A percentile compares a stretch with the other conserved stretches of the same genome.
phyloP scores from a whole-genome alignment of 1,139 yeast genomes.

The Saccharomyces hybrid region DNA sequence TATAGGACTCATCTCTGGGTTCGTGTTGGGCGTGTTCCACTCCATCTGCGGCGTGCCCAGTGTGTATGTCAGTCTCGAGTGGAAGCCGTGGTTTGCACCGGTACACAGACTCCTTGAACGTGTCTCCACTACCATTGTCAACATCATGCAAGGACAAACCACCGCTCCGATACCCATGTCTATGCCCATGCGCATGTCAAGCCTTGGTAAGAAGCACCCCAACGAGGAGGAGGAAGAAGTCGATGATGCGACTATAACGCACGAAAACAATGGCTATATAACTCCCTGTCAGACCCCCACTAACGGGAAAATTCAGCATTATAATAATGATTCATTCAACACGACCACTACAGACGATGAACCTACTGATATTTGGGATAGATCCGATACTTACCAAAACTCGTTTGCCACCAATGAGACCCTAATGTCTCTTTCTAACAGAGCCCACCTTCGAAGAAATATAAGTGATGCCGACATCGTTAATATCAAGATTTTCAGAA shows the following conservation, averaged over 20 bases:
- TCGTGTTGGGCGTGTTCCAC: constrained; percentile 1
- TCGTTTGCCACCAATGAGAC: background rate
- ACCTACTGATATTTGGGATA: background rate
- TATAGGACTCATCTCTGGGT: background rate
- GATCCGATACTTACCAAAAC: background rate
- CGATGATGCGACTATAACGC: background rate
- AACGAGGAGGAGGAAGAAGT: background rate
- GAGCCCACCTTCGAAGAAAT: background rate
- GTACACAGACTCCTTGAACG: background rate
- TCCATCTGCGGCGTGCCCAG: constrained; percentile 3
- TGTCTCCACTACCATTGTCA: background rate
- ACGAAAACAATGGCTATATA: background rate
- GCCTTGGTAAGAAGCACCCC: background rate
- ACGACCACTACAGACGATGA: background rate
- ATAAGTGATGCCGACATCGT: background rate
- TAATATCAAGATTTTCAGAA: background rate
- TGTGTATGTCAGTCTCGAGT: background rate
- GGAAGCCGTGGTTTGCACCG: background rate
- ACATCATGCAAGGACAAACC: background rate
- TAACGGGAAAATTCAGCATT: background rate
- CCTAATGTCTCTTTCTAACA: background rate
- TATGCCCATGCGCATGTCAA: background rate
- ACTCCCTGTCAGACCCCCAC: background rate
- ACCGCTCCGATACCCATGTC: background rate
- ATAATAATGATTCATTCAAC: background rate